Base-by-base conservation (phyloP, 257 asterid species). In the Misopates orontium region DNA sequence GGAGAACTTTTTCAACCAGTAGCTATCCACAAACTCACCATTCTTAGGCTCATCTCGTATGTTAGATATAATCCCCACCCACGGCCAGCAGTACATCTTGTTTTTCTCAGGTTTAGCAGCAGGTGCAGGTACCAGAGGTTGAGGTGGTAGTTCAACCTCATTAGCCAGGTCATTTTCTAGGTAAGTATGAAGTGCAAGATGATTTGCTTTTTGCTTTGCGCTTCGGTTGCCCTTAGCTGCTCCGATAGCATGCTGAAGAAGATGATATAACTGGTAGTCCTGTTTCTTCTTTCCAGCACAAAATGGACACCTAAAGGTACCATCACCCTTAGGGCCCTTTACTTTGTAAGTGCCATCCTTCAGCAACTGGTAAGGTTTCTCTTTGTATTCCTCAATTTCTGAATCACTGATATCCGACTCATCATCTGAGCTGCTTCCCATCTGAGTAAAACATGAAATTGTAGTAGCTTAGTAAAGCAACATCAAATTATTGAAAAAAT, bases 241-340 rank as follows among this genome's bases (percentile, higher is more conserved):
- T 74, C 97, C 96, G 39, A 85, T 76, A 39, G 97, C 99, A 76
- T 90, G 99, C 47, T 80, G 87, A 70, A 72, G 71, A 31, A 93
- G 97, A 64, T 93, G 97, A 74, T 87, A 84, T 77, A 80, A 86
- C 83, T 81, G 83, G 71, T 87, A 93, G 75, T 83, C 97, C 36
- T 93, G 99, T 58, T 93, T 93, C 77, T 90, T 93, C 84, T 85
- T 93, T 11, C 96, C 97, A 18, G 95, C 96, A 72, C 97, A 93
- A 54, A 90, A 93, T 21, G 99, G 99, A 70, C 99, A 93, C 58
- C 95, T 82, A 45, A 93, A 84, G 73, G 80, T 36, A 57, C 95
- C 88, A 59, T 93, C n/a, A n/a, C n/a, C n/a, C n/a, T n/a, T 90
- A 21, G 95, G 90, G n/a, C 91, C 90, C 79, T 77, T 87, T 12